Conservation (phyloP, 2,329 filamentous ascomycete genomes). For the Fusarium caatingaense region DNA sequence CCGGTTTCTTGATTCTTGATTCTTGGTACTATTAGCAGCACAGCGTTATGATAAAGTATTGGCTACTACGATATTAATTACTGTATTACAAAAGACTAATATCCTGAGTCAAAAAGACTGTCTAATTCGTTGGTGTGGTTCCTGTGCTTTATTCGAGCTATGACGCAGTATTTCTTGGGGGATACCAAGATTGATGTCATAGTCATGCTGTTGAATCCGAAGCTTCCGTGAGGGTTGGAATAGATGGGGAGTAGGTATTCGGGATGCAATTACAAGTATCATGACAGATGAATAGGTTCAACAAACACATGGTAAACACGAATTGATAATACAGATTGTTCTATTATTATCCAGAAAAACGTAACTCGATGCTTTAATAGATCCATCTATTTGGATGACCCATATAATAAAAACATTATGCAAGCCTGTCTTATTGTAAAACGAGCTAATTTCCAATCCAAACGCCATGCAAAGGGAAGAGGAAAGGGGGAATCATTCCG, state of each 20-base stretch:
- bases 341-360: background rate
- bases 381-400: background rate
- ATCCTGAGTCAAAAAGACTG: background rate
- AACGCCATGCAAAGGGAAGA: constrained; percentile 35
- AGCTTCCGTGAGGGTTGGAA: background rate
- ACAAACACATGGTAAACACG: background rate
- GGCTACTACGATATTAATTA: background rate
- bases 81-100: background rate
- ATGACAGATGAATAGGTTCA: background rate
- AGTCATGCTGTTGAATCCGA: background rate
- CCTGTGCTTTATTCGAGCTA: background rate
- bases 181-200: constrained; percentile 3
- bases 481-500: constrained; percentile 35
- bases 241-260: background rate
- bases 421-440: background rate
- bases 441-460: background rate
- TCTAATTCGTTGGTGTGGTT: background rate
- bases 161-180: constrained; percentile 9
- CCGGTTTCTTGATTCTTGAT: background rate
- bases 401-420: background rate
- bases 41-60: background rate
- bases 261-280: too few relatives aligned
- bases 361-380: background rate
- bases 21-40: background rate
- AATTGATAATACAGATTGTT: background rate